Evolutionary conservation across 208 protist species (phyloP).

Genomic region (Leishmania tarentolae): DNA sequence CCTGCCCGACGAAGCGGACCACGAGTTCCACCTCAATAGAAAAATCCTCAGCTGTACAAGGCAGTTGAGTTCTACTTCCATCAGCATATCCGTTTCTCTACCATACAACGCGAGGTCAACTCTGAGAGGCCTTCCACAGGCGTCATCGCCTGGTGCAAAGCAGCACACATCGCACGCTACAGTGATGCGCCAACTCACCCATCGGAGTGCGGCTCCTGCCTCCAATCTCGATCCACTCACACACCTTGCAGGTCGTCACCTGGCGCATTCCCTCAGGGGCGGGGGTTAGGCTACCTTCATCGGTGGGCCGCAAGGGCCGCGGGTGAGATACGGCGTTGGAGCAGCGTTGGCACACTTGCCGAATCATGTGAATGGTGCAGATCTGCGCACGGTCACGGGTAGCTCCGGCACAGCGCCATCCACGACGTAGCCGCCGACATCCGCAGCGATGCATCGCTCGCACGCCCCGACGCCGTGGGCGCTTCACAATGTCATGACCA

Average conservation of each 20-base stretch:
- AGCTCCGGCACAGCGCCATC: background rate
- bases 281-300: background rate
- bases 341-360: background rate
- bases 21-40: background rate
- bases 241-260: background rate
- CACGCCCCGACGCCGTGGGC: background rate
- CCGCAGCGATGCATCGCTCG: background rate
- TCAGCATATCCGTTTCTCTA: background rate
- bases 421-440: background rate
- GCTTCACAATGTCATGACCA: too few species aligned
- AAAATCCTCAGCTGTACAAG: background rate
- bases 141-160: background rate
- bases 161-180: background rate
- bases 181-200: background rate
- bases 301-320: background rate
- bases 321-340: background rate
- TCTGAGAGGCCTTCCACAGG: background rate
- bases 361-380: background rate
- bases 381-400: background rate
- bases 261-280: background rate
- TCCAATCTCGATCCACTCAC: background rate
- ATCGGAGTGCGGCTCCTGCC: background rate
- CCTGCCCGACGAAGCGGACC: background rate
- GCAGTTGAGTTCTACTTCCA: background rate
- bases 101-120: background rate